Conservation (phyloP, 2,329 filamentous ascomycete genomes). For the Curvularia sp. region DNA sequence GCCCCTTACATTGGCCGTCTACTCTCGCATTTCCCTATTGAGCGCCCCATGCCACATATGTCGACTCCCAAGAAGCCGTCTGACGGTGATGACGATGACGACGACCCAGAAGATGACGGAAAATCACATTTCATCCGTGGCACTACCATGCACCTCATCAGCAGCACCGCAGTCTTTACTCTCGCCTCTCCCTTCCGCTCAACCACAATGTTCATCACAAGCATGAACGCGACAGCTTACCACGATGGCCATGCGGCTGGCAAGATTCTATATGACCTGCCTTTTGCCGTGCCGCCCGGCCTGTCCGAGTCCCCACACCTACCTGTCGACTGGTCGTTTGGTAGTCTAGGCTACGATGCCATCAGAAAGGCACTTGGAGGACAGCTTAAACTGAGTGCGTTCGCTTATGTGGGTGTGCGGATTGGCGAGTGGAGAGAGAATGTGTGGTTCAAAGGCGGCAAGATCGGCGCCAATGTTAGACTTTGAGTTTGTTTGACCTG, state of each 20-base stretch:
- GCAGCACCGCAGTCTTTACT: slow-evolving; percentile 84
- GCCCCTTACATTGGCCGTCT: slow-evolving; percentile 75
- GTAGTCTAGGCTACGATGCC: slow-evolving; percentile 81
- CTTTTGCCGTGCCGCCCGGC: slow-evolving; percentile 80
- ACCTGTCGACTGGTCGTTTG: slow-evolving; percentile 81
- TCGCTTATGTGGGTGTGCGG: slow-evolving; percentile 75
- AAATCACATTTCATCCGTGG: slow-evolving; percentile 77
- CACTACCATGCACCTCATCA: slow-evolving; percentile 83
- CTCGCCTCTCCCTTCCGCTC: slow-evolving; percentile 78
- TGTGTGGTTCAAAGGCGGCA: slow-evolving; percentile 59
- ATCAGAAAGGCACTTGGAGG: slow-evolving; percentile 82
- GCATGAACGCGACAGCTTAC: slow-evolving; percentile 81
- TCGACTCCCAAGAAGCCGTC: slow-evolving; percentile 59
- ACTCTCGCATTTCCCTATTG: slow-evolving; percentile 74
- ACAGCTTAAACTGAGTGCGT: slow-evolving; percentile 76
- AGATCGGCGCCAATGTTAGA: slow-evolving; percentile 57
- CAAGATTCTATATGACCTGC: slow-evolving; percentile 73
- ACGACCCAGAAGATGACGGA: slow-evolving; percentile 51
- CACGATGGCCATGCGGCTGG: slow-evolving; percentile 84
- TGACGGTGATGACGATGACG: slow-evolving; percentile 39
- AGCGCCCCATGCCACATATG: slow-evolving; percentile 74
- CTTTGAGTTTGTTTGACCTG: slow-evolving; percentile 36
- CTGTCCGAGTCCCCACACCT: slow-evolving; percentile 74
- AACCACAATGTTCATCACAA: slow-evolving; percentile 77
- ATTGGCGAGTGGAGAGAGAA: slow-evolving; percentile 76